Evolutionary conservation across 1,139 yeast species (phyloP).

Genomic region (Blastobotrys proliferans): DNA sequence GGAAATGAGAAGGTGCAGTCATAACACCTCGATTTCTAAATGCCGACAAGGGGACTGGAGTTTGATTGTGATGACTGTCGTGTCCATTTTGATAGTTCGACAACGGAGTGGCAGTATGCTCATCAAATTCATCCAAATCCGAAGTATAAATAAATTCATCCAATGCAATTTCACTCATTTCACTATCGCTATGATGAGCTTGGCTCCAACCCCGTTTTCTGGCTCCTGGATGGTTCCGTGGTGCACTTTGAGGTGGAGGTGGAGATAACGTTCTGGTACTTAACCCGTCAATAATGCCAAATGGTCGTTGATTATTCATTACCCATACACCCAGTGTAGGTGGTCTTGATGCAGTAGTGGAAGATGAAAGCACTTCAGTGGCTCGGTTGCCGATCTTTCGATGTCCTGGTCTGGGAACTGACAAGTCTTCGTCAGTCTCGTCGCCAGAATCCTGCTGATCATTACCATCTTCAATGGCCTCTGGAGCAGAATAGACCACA

Average conservation of each 20-base stretch:
- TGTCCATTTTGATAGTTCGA: conserved; percentile 11
- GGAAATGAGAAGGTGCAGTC: conserved; percentile 13
- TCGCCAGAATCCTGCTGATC: conserved; percentile 51
- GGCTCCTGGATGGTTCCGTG: not conserved
- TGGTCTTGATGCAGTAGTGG: conserved; percentile 80
- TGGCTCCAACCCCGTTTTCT: conserved; percentile 16
- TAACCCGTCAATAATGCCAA: conserved; percentile 90
- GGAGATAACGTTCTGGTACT: conserved; percentile 74
- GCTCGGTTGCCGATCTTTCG: conserved; percentile 66
- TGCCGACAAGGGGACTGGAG: conserved; percentile 72
- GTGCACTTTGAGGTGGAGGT: conserved; percentile 22
- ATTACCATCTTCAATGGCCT: not conserved
- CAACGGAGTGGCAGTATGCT: conserved; percentile 37
- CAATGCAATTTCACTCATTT: conserved; percentile 64
- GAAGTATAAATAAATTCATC: conserved; percentile 86
- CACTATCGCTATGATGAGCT: conserved; percentile 30
- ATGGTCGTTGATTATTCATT: conserved; percentile 72
- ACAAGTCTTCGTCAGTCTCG: conserved; percentile 85
- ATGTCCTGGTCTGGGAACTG: conserved; percentile 61
- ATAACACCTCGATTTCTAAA: conserved; percentile 71
- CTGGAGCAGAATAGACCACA: conserved; percentile 21
- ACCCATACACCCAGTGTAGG: conserved; percentile 93
- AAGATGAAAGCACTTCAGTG: conserved; percentile 83
- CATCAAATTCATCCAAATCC: conserved; percentile 72
- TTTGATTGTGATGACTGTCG: conserved; percentile 2